Evolutionary conservation across 306 rosid genomes (phyloP).

Genomic region (Morella rubra): DNA sequence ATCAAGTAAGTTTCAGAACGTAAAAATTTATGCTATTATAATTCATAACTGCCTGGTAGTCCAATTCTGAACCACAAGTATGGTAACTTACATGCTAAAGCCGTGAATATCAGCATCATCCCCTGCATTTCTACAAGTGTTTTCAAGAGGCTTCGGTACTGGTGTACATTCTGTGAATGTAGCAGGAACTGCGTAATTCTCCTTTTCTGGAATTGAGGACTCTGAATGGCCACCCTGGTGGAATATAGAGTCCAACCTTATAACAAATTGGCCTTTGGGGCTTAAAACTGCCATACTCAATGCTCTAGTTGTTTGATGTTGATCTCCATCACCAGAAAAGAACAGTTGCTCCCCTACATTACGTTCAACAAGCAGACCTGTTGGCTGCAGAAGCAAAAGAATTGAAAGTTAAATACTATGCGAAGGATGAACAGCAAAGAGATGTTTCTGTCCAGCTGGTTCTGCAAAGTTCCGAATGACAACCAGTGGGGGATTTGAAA

Average conservation of each 20-base stretch:
- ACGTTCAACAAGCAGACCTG: constrained; percentile 57
- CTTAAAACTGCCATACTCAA: constrained; percentile 18
- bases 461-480: background rate
- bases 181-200: constrained; percentile 40
- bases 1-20: background rate
- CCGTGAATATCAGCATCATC: constrained; percentile 48
- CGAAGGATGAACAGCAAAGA: background rate
- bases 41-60: background rate
- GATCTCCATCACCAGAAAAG: constrained; percentile 55
- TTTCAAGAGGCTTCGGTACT: constrained; percentile 46
- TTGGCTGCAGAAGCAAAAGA: constrained; percentile 41
- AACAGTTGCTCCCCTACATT: constrained; percentile 53
- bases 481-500: background rate
- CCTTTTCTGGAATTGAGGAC: constrained; percentile 29
- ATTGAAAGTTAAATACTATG: constrained; percentile 3
- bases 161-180: constrained; percentile 40
- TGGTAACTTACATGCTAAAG: constrained; percentile 60
- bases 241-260: constrained; percentile 7
- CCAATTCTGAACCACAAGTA: background rate
- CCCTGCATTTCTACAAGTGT: constrained; percentile 39
- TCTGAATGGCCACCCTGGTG: background rate
- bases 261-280: constrained; percentile 36
- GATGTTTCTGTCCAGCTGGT: background rate
- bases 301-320: constrained; percentile 11
- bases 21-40: background rate